Percentiles rank a stretch among this genome's conserved stretches.
These are phyloP conservation scores for Fraxinus cuspidata DNA, from an alignment of 257 asterid species.

Conservation along the genomic window DNA sequence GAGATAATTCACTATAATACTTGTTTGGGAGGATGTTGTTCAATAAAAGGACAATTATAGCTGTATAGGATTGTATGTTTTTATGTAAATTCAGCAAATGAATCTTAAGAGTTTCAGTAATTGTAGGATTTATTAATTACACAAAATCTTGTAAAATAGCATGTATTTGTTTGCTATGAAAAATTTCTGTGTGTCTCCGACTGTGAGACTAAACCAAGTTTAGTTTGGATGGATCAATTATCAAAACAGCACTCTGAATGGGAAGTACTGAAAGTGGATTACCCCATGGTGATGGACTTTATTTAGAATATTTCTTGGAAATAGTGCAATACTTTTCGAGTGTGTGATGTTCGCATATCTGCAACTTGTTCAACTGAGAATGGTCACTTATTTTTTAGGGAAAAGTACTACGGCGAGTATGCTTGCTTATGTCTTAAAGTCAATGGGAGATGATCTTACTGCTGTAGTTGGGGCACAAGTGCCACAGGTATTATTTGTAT, in stretches of 20 bases:
- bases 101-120: neutral
- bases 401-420: slow-evolving; percentile 47
- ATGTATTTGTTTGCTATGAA: neutral
- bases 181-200: neutral
- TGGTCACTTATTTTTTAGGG: slow-evolving; percentile 19
- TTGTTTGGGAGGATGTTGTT: neutral
- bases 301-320: too few species aligned
- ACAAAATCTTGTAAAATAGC: neutral
- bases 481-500: slow-evolving; percentile 35
- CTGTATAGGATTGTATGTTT: neutral
- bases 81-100: neutral
- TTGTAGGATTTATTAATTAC: neutral
- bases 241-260: neutral
- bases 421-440: slow-evolving; percentile 40
- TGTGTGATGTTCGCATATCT: neutral
- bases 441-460: slow-evolving; percentile 45
- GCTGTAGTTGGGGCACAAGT: slow-evolving; percentile 49
- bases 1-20: too few species aligned
- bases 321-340: neutral
- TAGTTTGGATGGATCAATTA: neutral
- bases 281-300: neutral
- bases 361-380: neutral
- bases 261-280: neutral
- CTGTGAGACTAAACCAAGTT: neutral
- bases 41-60: neutral